Evolutionary conservation across 768 basidiomycete genomes (phyloP).

Genomic region (Calvatia gigantea): DNA sequence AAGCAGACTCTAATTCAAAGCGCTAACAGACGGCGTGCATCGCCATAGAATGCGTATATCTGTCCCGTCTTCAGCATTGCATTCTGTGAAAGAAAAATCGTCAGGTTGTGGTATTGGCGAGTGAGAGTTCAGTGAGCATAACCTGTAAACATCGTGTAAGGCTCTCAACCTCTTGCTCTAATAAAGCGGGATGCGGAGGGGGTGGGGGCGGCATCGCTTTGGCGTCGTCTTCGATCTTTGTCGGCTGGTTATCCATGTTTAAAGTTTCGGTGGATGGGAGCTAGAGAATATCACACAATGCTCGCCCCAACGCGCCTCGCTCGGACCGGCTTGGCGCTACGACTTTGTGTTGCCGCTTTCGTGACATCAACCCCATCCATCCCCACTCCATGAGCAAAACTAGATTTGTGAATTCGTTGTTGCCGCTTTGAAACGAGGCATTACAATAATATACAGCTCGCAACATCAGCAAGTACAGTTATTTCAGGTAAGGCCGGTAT

Average conservation of each 20-base stretch:
- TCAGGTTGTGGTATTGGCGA: neutral
- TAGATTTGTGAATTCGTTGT: neutral
- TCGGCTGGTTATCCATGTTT: slow-evolving; percentile 8
- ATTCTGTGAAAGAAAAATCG: slow-evolving; percentile 32
- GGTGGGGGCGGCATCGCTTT: slow-evolving; percentile 50
- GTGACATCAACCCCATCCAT: slow-evolving; percentile 6
- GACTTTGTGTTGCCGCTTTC: no score
- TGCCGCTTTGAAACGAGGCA: no score
- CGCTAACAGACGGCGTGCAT: slow-evolving; percentile 61
- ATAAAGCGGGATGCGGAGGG: slow-evolving; percentile 41
- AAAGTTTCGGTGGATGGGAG: neutral
- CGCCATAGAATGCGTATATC: slow-evolving; percentile 66
- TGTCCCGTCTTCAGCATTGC: slow-evolving; percentile 70
- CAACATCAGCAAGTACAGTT: no score
- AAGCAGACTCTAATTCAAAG: neutral
- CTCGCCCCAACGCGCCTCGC: no score
- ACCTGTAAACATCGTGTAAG: slow-evolving; percentile 59
- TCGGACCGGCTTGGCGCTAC: no score
- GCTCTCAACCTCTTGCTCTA: slow-evolving; percentile 66
- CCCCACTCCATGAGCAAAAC: neutral
- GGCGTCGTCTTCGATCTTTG: slow-evolving; percentile 26
- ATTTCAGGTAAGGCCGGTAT: neutral
- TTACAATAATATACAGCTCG: no score
- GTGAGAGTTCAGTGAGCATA: neutral
- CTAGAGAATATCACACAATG: no score